Percentiles rank a stretch among this genome's conserved stretches.
phyloP scores from a whole-genome alignment of 257 asterid species.

The Solanum chmielewskii region DNA sequence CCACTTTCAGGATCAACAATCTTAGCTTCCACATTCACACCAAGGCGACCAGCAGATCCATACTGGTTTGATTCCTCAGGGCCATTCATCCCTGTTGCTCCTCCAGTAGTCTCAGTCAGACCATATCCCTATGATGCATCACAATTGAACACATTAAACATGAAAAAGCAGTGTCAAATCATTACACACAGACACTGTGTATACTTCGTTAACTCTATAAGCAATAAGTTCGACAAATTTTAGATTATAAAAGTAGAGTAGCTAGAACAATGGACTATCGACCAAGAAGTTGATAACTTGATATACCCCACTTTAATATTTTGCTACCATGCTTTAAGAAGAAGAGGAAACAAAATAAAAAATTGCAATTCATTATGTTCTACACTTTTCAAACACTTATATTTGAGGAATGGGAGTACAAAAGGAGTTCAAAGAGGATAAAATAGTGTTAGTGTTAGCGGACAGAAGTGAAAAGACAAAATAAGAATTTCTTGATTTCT shows the following conservation, averaged over 20 bases:
- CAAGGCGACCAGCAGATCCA: constrained; percentile 79
- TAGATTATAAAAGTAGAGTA: background rate
- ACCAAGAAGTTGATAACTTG: background rate
- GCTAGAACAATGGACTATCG: background rate
- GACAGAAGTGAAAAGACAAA: background rate
- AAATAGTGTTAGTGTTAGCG: background rate
- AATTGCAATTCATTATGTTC: background rate
- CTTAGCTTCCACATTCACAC: constrained; percentile 60
- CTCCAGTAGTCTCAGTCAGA: constrained; percentile 78
- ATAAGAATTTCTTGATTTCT: background rate
- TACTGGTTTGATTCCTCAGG: constrained; percentile 40
- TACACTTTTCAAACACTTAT: background rate
- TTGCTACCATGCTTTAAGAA: background rate
- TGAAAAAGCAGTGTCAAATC: background rate
- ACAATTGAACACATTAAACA: background rate
- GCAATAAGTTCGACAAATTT: background rate
- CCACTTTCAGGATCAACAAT: constrained; percentile 71
- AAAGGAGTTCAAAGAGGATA: background rate
- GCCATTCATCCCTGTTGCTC: constrained; percentile 39
- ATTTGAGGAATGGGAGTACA: background rate
- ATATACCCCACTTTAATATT: background rate
- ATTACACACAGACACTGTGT: background rate
- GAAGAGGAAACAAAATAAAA: background rate
- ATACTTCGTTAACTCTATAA: background rate
- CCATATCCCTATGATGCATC: constrained; percentile 63